Base-by-base conservation (phyloP, 2,329 filamentous ascomycete genomes). In the Lanzia echinophila region DNA sequence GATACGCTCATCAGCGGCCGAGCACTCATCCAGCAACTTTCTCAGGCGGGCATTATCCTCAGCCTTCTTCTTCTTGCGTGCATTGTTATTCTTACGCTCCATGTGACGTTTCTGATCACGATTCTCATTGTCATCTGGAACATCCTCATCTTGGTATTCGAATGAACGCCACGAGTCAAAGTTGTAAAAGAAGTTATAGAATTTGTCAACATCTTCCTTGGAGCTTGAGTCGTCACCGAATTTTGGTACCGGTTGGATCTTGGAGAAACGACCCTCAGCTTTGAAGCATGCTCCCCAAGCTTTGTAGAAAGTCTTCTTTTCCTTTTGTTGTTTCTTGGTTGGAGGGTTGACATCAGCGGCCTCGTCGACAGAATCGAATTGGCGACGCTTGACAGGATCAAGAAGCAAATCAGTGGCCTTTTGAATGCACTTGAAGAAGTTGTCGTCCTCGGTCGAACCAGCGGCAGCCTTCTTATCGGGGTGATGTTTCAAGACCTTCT, bases 141-240 rank as follows among this genome's bases (percentile, higher is more conserved):
- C 92, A 69, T 99, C 94, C 78, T 99, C 94, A 69, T 99, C 94
- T 56, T 95, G 87, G 74, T 99, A 99, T 76, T 99, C 94, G 67
- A 99, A 99, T 2, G 88, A 85, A 58, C 94, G 82, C 94, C 94
- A 99, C 72, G 87, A 94, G 79, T 99, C 94, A 67, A 99, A 95
- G 80, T 92, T 95, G 80, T 97, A 99, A 86, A 88, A 99, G 79
- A 97, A 99, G 81, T 99, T 96, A 82, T 99, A 99, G 73, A 99
- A 99, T 51, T 79, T 77, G 69, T 97, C 91, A 45, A 99, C 94
- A 8, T 96, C 86, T 68, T 95, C 88, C 73, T 91, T 88, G 65
- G 82, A 82, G 68, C 88, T 86, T 62, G 95, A 87, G 61, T 89
- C 88, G 68, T 89, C 81, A 59, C 94, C 94, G 55, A 99, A 84